Percentiles rank a stretch among this genome's conserved stretches.
Conservation (phyloP, 768 basidiomycete genomes). For the Tylopilus vinaceipallidus region DNA sequence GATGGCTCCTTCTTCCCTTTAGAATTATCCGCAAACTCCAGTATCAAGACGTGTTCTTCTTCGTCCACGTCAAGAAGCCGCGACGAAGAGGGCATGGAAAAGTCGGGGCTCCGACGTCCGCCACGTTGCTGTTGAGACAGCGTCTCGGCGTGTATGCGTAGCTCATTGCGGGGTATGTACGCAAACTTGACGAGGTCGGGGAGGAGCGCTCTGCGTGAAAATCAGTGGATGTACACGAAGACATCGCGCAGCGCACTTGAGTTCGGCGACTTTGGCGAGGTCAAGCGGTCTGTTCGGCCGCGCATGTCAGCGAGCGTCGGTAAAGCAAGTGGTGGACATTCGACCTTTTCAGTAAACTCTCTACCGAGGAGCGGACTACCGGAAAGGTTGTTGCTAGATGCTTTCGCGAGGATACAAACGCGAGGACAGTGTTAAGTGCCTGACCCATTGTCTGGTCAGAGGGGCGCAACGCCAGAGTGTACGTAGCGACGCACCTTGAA, state of each 20-base stretch:
- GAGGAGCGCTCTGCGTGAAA: slow-evolving; percentile 60
- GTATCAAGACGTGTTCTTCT: slow-evolving; percentile 49
- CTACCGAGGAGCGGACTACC: slow-evolving; percentile 74
- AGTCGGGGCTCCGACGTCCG: slow-evolving; percentile 43
- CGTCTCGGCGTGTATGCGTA: slow-evolving; percentile 50
- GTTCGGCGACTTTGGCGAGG: slow-evolving; percentile 72
- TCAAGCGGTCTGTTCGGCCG: slow-evolving; percentile 62
- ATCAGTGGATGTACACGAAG: neutral
- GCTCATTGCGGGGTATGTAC: slow-evolving; percentile 65
- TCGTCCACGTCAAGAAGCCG: slow-evolving; percentile 28
- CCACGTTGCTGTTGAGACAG: slow-evolving; percentile 18
- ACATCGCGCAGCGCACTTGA: slow-evolving; percentile 55
- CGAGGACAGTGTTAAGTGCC: slow-evolving; percentile 88
- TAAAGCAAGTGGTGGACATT: slow-evolving; percentile 4
- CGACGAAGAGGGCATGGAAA: slow-evolving; percentile 30
- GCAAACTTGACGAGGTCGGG: slow-evolving; percentile 81
- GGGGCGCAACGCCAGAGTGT: neutral
- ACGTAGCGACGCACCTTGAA: slow-evolving; percentile 36
- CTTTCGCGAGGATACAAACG: slow-evolving; percentile 80
- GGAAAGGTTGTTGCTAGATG: slow-evolving; percentile 79
- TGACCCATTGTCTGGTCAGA: slow-evolving; percentile 25
- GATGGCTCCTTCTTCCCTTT: slow-evolving; percentile 31
- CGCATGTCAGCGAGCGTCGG: neutral
- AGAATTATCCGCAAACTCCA: slow-evolving; percentile 50
- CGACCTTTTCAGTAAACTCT: slow-evolving; percentile 73